These are phyloP conservation scores for Phoma sp. DNA, from an alignment of 2,329 filamentous ascomycete species.

Conservation along the genomic window DNA sequence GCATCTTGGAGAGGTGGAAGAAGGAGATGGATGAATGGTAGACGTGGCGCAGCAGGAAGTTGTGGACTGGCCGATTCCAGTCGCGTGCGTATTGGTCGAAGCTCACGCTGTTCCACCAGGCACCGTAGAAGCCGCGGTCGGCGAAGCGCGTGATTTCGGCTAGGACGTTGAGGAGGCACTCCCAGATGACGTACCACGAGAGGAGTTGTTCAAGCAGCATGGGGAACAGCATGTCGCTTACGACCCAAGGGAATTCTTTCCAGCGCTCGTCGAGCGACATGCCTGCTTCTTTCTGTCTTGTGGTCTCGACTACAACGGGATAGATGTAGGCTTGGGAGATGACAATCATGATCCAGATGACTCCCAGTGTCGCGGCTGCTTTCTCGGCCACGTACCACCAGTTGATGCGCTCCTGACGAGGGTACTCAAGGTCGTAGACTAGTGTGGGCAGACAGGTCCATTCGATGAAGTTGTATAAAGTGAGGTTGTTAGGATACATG, in stretches of 20 bases:
- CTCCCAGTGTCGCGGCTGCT: constrained; percentile 70
- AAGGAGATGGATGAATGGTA: constrained; percentile 79
- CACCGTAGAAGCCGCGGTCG: constrained; percentile 71
- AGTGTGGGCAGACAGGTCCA: constrained; percentile 78
- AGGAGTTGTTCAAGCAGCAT: constrained; percentile 80
- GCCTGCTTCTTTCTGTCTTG: constrained; percentile 71
- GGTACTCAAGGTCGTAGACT: constrained; percentile 81
- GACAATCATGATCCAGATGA: constrained; percentile 80
- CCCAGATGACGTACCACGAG: constrained; percentile 83
- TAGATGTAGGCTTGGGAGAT: constrained; percentile 79
- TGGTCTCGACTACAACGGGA: constrained; percentile 71
- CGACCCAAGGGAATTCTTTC: constrained; percentile 73
- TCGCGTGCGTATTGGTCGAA: constrained; percentile 82
- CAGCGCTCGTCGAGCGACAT: constrained; percentile 67
- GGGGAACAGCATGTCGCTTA: constrained; percentile 78
- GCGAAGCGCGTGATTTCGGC: constrained; percentile 80
- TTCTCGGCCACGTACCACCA: constrained; percentile 81
- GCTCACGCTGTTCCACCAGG: constrained; percentile 61
- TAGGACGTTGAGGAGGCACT: constrained; percentile 70
- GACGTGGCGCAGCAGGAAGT: constrained; percentile 78
- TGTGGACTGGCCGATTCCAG: constrained; percentile 83
- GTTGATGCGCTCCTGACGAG: constrained; percentile 71
- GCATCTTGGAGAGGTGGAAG: constrained; percentile 71
- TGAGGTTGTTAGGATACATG: constrained; percentile 74
- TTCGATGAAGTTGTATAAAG: constrained; percentile 68